phyloP scores from a whole-genome alignment of 1,139 yeast species.

The Geotrichum siamense region DNA sequence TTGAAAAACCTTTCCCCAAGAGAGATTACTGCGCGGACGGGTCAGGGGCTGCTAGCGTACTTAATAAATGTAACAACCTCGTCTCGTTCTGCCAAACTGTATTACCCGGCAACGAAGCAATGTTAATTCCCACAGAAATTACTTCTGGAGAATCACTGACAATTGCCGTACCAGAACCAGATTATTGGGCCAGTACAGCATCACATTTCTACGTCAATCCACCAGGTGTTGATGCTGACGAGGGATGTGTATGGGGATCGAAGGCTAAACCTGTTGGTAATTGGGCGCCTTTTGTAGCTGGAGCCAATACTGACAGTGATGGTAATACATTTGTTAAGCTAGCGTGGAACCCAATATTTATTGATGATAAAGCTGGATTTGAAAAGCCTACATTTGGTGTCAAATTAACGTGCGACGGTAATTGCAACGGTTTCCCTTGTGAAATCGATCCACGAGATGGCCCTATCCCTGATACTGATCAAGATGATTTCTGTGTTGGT shows the following conservation, averaged over 20 bases:
- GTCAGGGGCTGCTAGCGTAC: slow-evolving; percentile 58
- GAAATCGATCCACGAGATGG: slow-evolving; percentile 64
- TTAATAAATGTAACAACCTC: slow-evolving; percentile 41
- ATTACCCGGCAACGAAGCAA: slow-evolving; percentile 87
- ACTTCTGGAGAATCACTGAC: slow-evolving; percentile 41
- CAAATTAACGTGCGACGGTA: slow-evolving; percentile 60
- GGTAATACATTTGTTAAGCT: slow-evolving; percentile 73
- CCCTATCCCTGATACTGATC: slow-evolving; percentile 50
- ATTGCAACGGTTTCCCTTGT: slow-evolving; percentile 71
- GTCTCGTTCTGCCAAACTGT: slow-evolving; percentile 92
- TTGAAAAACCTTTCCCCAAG: slow-evolving; percentile 54
- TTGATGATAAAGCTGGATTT: slow-evolving; percentile 52
- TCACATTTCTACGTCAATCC: slow-evolving; percentile 83
- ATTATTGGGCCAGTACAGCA: slow-evolving; percentile 55
- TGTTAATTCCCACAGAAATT: slow-evolving; percentile 78
- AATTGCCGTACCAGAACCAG: slow-evolving; percentile 78
- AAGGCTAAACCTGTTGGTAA: slow-evolving; percentile 63
- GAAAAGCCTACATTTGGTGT: slow-evolving; percentile 62
- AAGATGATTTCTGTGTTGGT: slow-evolving; percentile 63
- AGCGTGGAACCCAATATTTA: slow-evolving; percentile 85
- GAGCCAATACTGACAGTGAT: slow-evolving; percentile 64
- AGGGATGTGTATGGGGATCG: slow-evolving; percentile 84
- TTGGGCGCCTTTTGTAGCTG: slow-evolving; percentile 92
- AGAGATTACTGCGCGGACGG: slow-evolving; percentile 65
- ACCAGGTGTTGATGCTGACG: slow-evolving; percentile 71